phyloP scores from a whole-genome alignment of 2,329 filamentous ascomycete species.

The Sporothrix humicola region DNA sequence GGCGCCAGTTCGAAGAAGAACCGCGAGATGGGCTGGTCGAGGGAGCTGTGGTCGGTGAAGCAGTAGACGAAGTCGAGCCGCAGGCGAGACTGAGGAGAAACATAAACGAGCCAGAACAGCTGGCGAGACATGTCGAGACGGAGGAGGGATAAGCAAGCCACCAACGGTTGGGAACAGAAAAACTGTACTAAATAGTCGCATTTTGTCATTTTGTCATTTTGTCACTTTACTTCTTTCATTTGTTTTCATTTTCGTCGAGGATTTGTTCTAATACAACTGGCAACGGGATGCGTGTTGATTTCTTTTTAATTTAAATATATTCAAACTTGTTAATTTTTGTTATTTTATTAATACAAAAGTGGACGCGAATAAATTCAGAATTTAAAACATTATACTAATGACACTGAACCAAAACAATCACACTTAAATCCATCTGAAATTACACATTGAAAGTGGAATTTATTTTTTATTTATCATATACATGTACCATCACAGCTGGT shows the following conservation, averaged over 20 bases:
- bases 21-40: slow-evolving; percentile 66
- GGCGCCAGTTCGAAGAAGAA: slow-evolving; percentile 63
- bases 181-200: slow-evolving; percentile 6
- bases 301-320: not conserved
- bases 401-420: not conserved
- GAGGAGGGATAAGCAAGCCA: too few species aligned
- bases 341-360: too few species aligned
- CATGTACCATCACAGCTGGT: slow-evolving; percentile 51
- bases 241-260: not conserved
- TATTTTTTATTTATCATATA: not conserved
- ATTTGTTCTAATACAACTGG: slow-evolving; percentile 17
- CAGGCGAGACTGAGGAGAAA: too few species aligned
- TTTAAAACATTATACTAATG: too few species aligned
- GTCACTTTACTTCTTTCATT: slow-evolving; percentile 2
- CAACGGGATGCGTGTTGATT: not conserved
- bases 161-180: not conserved
- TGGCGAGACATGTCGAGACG: too few species aligned
- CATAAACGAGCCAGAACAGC: not conserved
- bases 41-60: slow-evolving; percentile 66
- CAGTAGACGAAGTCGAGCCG: slow-evolving; percentile 39
- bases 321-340: not conserved
- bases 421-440: not conserved
- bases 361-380: too few species aligned
- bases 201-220: slow-evolving; percentile 1
- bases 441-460: not conserved